Conservation (phyloP, 2,329 filamentous ascomycete genomes). For the Cytospora piceae region DNA sequence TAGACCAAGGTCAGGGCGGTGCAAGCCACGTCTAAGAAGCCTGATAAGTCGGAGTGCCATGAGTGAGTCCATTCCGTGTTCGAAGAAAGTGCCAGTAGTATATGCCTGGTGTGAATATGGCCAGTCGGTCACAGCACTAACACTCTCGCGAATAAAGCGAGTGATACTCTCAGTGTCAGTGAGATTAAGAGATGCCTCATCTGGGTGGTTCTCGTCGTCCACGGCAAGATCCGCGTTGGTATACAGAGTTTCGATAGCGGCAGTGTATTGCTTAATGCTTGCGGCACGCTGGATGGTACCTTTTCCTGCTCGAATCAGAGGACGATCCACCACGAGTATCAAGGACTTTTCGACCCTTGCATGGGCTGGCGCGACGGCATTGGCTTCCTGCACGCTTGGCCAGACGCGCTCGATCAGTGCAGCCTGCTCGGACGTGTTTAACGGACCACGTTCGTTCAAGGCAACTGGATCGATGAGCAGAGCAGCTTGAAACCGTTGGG, state of each 20-base stretch:
- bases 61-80: conserved; percentile 32
- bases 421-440: conserved; percentile 36
- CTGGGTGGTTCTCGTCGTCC: background rate
- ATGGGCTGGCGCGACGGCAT: conserved; percentile 16
- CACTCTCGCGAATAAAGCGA: conserved; percentile 11
- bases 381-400: conserved; percentile 19
- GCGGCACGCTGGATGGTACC: conserved; percentile 35
- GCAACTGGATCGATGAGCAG: conserved; percentile 45
- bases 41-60: conserved; percentile 32
- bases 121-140: conserved; percentile 13
- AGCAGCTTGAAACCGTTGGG: conserved; percentile 4
- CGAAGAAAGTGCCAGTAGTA: conserved; percentile 27
- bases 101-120: conserved; percentile 15
- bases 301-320: conserved; percentile 50
- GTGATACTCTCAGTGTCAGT: background rate
- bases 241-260: conserved; percentile 15
- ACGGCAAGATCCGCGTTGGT: background rate
- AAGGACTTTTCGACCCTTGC: conserved; percentile 44
- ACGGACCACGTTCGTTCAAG: background rate
- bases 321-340: conserved; percentile 45
- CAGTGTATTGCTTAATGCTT: conserved; percentile 38
- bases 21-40: conserved; percentile 10
- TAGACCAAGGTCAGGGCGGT: conserved; percentile 5
- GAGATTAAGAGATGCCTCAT: background rate
- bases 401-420: conserved; percentile 26